Evolutionary conservation across 2,329 filamentous ascomycete genomes (phyloP), one percentile per base, ranked within the genome.

Genomic region (Colletotrichum agaves): DNA sequence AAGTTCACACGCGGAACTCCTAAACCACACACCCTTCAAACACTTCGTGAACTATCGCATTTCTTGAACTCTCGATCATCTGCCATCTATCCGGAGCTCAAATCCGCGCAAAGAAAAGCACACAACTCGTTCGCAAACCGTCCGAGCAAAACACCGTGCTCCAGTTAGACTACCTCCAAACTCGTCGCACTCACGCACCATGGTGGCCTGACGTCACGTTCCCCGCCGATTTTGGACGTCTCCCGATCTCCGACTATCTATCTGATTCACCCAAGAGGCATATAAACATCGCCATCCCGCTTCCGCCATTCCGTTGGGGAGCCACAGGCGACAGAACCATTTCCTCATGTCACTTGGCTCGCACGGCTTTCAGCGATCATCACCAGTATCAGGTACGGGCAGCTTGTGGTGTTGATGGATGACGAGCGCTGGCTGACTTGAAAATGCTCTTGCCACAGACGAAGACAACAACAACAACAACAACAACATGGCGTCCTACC

Each of bases 181-280:
- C 33, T 49, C 21, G 53, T 33, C 53, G 41, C 41, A 55, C 53
- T 64, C 47, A 31, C 47, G 13, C 55, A 55, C 37, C 55, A 68
- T 59, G 65, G 47, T 65, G 41, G 55, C 65, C 65, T 68, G 65
- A 68, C 61, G 65, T 65, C 61, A 65, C 65, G 61, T 13, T 15
- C 19, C 23, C 37, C 58, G 41, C 49, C 58, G 33, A 60, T 59
- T 53, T 37, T 31, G 11, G 17, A 6, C 58, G 6, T 39, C 11
- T 39, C 31, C 27, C 35, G 39, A 62, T 61, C 59, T 53, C 37
- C 47, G 27, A 50, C 21, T 60, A 23, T 43, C 21, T 60, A 23
- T 43, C 13, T 27, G 47, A 62, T 62, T 43, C 23, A 27, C 7
- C 23, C 13, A 23, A 27, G 17, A 13, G 49, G 23, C 47, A 64